Percentiles rank a stretch among this genome's conserved stretches.
Conservation (phyloP, 1,139 yeast species). For the Hemisphaericaspora lyxosophila region DNA sequence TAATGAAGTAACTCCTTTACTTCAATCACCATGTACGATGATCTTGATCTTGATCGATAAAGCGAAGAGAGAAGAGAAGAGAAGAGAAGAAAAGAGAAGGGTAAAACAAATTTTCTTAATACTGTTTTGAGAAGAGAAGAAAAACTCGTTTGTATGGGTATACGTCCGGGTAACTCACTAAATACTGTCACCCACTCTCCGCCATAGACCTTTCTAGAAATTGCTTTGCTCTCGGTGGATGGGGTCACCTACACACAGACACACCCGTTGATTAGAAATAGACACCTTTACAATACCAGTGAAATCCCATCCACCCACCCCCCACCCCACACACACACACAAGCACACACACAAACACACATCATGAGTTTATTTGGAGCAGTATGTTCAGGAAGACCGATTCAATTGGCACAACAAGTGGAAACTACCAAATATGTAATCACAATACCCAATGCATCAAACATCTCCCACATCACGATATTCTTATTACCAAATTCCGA, state of each 20-base stretch:
- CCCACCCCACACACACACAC: too few species aligned
- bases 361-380: slow-evolving; percentile 49
- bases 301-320: not conserved
- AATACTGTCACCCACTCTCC: not conserved
- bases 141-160: not conserved
- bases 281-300: too few species aligned
- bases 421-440: slow-evolving; percentile 65
- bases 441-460: slow-evolving; percentile 58
- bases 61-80: not conserved
- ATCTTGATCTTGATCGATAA: not conserved
- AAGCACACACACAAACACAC: not conserved
- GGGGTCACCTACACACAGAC: too few species aligned
- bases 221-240: too few species aligned
- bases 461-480: slow-evolving; percentile 69
- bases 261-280: too few species aligned
- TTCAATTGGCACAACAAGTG: slow-evolving; percentile 58
- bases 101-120: not conserved
- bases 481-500: slow-evolving; percentile 70
- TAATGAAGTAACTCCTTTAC: slow-evolving; percentile 4
- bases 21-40: slow-evolving; percentile 3
- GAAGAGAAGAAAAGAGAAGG: not conserved
- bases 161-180: slow-evolving; percentile 3
- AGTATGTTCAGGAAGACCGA: slow-evolving; percentile 57
- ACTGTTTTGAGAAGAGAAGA: not conserved
- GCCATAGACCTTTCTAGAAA: too few species aligned